A percentile compares a stretch with the other conserved stretches of the same genome.
These are phyloP conservation scores for Thinopyrum elongatum DNA, from an alignment of 176 grass and related monocot genomes.

Conservation along the genomic window DNA sequence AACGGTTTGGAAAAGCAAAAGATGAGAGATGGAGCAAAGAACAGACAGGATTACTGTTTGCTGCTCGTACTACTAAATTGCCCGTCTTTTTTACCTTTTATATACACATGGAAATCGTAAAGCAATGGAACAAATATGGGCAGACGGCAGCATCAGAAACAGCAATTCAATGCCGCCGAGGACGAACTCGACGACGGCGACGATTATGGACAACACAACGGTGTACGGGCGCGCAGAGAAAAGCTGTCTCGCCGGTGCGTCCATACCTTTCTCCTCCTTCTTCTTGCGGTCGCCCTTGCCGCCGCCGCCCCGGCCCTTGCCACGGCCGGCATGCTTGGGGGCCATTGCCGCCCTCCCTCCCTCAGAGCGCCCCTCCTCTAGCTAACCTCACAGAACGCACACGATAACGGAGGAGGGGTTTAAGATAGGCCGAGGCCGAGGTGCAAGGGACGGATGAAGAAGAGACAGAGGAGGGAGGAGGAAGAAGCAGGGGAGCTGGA, in stretches of 20 bases:
- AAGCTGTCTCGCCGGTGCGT: rapidly evolving
- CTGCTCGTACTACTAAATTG: too few relatives aligned
- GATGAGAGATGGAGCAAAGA: background rate
- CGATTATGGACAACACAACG: background rate
- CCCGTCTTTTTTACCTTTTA: background rate
- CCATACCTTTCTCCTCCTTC: slow-evolving; percentile 93
- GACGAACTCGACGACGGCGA: background rate
- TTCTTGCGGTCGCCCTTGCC: slow-evolving; percentile 83
- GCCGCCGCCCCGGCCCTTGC: slow-evolving; percentile 67
- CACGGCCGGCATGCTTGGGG: slow-evolving; percentile 67
- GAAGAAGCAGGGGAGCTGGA: background rate
- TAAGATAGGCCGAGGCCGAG: background rate
- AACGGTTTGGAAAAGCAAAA: background rate
- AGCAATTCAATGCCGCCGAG: background rate
- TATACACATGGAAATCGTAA: too few relatives aligned
- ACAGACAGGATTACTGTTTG: background rate
- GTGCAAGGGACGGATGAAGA: background rate
- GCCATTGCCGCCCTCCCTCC: slow-evolving; percentile 51
- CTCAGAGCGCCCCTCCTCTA: background rate
- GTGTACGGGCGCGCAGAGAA: background rate
- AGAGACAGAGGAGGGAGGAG: background rate
- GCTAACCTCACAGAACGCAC: too few relatives aligned
- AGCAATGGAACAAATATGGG: background rate
- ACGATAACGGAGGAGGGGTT: background rate
- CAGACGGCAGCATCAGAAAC: background rate